Evolutionary conservation across 306 rosid genomes (phyloP).

Genomic region (Oemleria cerasiformis): DNA sequence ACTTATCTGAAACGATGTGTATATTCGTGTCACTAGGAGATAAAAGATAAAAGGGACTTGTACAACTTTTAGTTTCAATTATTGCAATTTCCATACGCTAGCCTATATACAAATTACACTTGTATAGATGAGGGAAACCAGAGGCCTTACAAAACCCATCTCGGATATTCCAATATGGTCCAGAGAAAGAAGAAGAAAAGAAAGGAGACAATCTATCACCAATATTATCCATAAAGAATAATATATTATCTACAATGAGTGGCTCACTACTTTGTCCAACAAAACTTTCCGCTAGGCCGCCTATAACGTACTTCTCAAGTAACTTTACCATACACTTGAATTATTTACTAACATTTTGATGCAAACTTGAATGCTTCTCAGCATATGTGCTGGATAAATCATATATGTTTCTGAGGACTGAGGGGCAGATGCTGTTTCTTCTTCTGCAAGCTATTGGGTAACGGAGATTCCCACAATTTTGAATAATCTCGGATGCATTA

Average conservation of each 20-base stretch:
- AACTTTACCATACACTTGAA: neutral
- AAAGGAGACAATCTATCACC: neutral
- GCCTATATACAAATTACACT: neutral
- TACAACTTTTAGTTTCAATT: too few species aligned
- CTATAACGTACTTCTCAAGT: neutral
- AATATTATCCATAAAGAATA: slow-evolving; percentile 22
- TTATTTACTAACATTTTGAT: neutral
- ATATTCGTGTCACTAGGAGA: too few species aligned
- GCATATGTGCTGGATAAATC: neutral
- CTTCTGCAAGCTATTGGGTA: too few species aligned
- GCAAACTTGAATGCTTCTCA: neutral
- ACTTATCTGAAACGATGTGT: too few species aligned
- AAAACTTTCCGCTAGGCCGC: too few species aligned
- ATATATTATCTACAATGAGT: neutral
- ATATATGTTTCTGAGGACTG: too few species aligned
- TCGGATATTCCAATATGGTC: slow-evolving; percentile 9
- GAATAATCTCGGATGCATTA: too few species aligned
- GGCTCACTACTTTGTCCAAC: neutral
- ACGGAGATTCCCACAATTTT: too few species aligned
- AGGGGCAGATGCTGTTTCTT: too few species aligned
- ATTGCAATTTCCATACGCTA: too few species aligned
- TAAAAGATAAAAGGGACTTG: too few species aligned
- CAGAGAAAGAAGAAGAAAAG: neutral
- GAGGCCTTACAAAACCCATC: slow-evolving; percentile 37
- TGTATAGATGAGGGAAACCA: neutral